Base-by-base conservation (phyloP, 441 rosid genomes). In the Codiaeum variegatum region DNA sequence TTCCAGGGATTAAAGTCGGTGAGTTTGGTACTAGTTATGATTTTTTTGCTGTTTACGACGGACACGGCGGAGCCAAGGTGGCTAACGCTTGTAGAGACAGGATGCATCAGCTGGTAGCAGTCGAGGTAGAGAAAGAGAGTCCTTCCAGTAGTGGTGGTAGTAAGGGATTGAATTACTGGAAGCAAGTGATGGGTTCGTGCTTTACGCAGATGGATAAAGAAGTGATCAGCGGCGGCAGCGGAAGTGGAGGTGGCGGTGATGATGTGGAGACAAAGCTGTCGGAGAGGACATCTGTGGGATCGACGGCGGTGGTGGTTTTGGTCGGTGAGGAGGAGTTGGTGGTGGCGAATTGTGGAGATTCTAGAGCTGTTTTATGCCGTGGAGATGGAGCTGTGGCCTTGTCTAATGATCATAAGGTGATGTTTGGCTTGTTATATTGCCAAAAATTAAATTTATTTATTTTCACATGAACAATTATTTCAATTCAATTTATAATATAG, bases 181-280 rank as follows among this genome's bases (percentile, higher is more conserved):
- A 63, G 67, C 65, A 74, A 21, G 71, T 84, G 70, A 81, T 81
- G 87, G 63, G 0, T 21, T 62, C 3, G 52, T 59, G 85, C 55
- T 84, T 81, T 54, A 52, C 6, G 64, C 75, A 77, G 69, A 84
- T 84, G 85, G 85, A 84, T 42, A 72, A 78, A 11, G 87, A 82
- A 67, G 73, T 80, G 21, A 49, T 49, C 31, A 19, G 21, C 12
- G 13, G 21, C 1, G 49, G 36, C 0, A 54, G 21, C 3, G n/a
- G 12, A 0, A n/a, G n/a, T n/a, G 19, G 26, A 0, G 72, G 29
- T 1, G 58, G 28, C 3, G 70, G 54, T 3, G 76, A 47, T 3
- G 70, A 3, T 31, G 56, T 24, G 42, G 56, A 13, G n/a, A 59
- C 29, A 3, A 47, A 19, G 42, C n/a, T 12, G 19, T 26, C 70